Base-by-base conservation (phyloP, 768 basidiomycete species). In the Cytidiella melzeri region DNA sequence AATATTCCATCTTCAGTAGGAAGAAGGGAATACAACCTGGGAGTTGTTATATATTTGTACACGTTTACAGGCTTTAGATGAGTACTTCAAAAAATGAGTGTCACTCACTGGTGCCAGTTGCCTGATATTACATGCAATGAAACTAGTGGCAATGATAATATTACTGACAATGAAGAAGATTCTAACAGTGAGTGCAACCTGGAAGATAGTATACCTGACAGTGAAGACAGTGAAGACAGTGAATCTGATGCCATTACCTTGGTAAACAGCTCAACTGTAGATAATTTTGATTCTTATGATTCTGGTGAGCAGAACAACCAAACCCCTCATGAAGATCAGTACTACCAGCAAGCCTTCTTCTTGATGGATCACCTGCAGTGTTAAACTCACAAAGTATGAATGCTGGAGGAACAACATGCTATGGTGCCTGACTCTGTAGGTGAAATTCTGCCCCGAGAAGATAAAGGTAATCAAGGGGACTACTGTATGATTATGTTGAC, bases 371-470 rank as follows among this genome's bases (percentile, higher is more conserved):
- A 52, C 62, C 63, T n/a, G 5, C 55, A 60, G 19, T 36, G 12
- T 34, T 23, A 47, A 1, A 63, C 61, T 5, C 68, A 67, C 50
- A 23, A 43, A 23, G 37, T 63, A 39, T 20, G 26, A 48, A 20
- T 34, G 48, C 21, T 24, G 21, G 34, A 5, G 30, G 41, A 54
- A 15, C 5, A 26, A 21, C 6, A 18, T 15, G 37, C 26, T 1
- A 27, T 34, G 25, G 57, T 67, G 5, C 62, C 62, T 0, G 66
- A 67, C 27, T 66, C 68, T 53, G 19, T 64, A 3, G 65, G 67
- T 2, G 59, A 58, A 1, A 24, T 50, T 1, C 45, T 69, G 4
- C 69, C 68, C 1, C n/a, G 64, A 25, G 28, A 19, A 37, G 67
- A 69, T 43, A 42, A 58, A 53, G 38, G 55, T 4, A 46, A 58